Evolutionary conservation across 169 alveolate genomes (phyloP).

Genomic region (Plasmodium gaboni): DNA sequence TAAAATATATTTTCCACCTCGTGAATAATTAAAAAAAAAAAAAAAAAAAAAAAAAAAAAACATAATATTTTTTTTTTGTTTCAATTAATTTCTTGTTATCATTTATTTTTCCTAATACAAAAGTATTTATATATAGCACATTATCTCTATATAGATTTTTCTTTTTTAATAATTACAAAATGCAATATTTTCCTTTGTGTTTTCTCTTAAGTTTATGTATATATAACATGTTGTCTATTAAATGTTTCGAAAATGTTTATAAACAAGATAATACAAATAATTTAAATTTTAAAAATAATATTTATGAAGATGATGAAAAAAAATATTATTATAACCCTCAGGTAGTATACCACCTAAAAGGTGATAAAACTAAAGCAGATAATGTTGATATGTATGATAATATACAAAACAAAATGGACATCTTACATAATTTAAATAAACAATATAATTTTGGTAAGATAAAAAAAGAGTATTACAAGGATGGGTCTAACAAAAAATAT

Average conservation of each 20-base stretch:
- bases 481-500: not conserved
- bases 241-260: not conserved
- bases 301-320: constrained; percentile 6
- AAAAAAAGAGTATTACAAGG: constrained; percentile 17
- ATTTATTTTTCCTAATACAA: not conserved
- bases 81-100: not conserved
- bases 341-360: not conserved
- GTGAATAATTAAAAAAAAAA: constrained; percentile 12
- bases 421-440: constrained; percentile 12
- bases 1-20: constrained; percentile 17
- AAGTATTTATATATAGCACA: not conserved
- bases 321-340: not conserved
- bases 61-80: not conserved
- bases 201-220: not conserved
- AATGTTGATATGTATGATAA: constrained; percentile 14
- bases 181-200: not conserved
- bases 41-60: not conserved
- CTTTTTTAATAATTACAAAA: not conserved
- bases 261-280: not conserved
- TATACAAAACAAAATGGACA: constrained; percentile 24
- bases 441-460: constrained; percentile 13
- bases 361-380: not conserved
- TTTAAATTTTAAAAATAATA: not conserved
- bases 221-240: not conserved
- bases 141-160: not conserved